Evolutionary conservation across 768 basidiomycete species (phyloP).

Genomic region (Clitopilus hobsonii): DNA sequence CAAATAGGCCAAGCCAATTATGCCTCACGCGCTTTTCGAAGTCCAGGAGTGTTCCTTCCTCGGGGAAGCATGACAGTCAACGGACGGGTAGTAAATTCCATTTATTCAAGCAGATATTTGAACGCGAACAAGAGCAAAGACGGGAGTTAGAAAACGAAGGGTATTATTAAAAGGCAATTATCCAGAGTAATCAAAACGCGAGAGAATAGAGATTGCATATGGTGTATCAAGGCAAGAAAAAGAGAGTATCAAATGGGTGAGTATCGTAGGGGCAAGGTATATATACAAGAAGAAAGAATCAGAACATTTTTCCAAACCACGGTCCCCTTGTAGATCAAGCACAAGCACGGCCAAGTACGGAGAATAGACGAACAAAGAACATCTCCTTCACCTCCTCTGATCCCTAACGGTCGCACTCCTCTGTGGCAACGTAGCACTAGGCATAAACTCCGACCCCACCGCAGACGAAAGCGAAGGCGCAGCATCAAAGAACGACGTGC

Average conservation of each 20-base stretch:
- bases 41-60: no score
- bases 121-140: no score
- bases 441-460: slow-evolving; percentile 13
- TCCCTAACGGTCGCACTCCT: slow-evolving; percentile 6
- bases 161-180: not conserved
- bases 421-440: slow-evolving; percentile 4
- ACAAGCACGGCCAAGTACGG: not conserved
- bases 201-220: not conserved
- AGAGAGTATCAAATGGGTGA: not conserved
- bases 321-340: not conserved
- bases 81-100: not conserved
- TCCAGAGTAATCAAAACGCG: not conserved
- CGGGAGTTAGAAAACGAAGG: not conserved
- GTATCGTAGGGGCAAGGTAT: not conserved
- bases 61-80: no score
- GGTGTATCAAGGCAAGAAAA: not conserved
- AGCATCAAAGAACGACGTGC: slow-evolving; percentile 15
- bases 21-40: no score
- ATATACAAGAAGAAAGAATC: not conserved
- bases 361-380: not conserved
- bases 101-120: not conserved
- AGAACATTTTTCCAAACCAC: not conserved
- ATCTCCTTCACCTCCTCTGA: not conserved
- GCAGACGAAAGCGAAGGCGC: slow-evolving; percentile 12
- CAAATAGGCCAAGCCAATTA: no score